Evolutionary conservation across 768 basidiomycete genomes (phyloP).

Genomic region (Collybia sp.): DNA sequence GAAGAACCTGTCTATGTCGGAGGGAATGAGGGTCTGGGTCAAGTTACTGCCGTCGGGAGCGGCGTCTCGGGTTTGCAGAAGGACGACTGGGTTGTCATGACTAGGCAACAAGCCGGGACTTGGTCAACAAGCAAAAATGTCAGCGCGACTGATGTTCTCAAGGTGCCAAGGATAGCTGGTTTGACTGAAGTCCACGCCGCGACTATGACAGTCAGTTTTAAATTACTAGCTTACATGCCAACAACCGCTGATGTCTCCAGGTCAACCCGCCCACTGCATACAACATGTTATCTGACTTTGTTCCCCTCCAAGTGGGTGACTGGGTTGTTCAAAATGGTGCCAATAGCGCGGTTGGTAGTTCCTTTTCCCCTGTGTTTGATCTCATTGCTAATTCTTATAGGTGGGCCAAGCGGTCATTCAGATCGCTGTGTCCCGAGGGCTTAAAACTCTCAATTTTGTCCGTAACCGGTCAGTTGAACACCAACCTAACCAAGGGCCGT

Average conservation of each 20-base stretch:
- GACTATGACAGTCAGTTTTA: slow-evolving; percentile 57
- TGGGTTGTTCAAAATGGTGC: slow-evolving; percentile 87
- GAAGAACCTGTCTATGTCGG: slow-evolving; percentile 47
- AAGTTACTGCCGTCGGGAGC: slow-evolving; percentile 56
- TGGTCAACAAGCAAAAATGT: slow-evolving; percentile 64
- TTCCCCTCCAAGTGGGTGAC: slow-evolving; percentile 58
- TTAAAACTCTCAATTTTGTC: slow-evolving; percentile 81
- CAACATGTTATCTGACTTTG: slow-evolving; percentile 75
- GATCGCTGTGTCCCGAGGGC: slow-evolving; percentile 64
- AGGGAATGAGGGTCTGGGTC: slow-evolving; percentile 76
- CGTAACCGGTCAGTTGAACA: slow-evolving; percentile 50
- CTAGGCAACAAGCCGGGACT: slow-evolving; percentile 66
- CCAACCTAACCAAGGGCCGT: neutral
- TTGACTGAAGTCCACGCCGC: slow-evolving; percentile 66
- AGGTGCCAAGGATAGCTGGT: slow-evolving; percentile 41
- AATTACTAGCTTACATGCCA: neutral
- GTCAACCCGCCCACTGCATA: slow-evolving; percentile 84
- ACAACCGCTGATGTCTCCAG: slow-evolving; percentile 21
- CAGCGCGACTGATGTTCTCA: slow-evolving; percentile 49
- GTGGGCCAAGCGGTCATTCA: slow-evolving; percentile 87
- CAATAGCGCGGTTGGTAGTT: slow-evolving; percentile 66
- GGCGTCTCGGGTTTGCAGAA: slow-evolving; percentile 42
- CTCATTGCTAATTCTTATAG: slow-evolving; percentile 23
- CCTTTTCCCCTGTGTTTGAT: slow-evolving; percentile 3
- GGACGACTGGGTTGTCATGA: slow-evolving; percentile 75